Evolutionary conservation across 495 filamentous ascomycete genomes (phyloP).

Genomic region (Penicillium riverlandense): DNA sequence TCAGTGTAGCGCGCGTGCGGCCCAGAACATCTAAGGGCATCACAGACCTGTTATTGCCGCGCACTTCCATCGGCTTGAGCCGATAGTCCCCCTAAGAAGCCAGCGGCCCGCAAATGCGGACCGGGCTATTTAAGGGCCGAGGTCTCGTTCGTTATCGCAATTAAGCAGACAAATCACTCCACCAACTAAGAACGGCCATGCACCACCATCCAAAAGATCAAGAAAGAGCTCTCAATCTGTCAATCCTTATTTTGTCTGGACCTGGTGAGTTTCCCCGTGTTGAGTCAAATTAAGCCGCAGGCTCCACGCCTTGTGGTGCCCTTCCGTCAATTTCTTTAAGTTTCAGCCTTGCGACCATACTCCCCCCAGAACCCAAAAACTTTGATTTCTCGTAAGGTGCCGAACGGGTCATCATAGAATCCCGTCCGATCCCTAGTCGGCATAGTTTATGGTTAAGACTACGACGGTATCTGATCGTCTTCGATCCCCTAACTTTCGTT

Average conservation of each 20-base stretch:
- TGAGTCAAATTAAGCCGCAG: conserved; percentile 62
- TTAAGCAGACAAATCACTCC: no score
- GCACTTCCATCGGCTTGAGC: no score
- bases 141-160: no score
- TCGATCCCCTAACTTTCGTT: conserved; percentile 68
- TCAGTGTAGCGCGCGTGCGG: neutral
- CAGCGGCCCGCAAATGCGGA: no score
- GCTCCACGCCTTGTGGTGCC: conserved; percentile 50
- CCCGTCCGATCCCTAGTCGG: conserved; percentile 61
- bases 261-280: conserved; percentile 58
- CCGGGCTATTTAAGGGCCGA: no score
- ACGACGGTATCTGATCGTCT: conserved; percentile 66
- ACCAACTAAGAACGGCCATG: no score
- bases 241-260: conserved; percentile 58
- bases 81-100: no score
- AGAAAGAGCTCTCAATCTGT: conserved; percentile 9
- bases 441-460: conserved; percentile 69
- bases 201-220: no score
- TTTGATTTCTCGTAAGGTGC: conserved; percentile 67
- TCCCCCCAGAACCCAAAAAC: conserved; percentile 63
- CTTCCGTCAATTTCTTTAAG: conserved; percentile 62
- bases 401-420: conserved; percentile 59
- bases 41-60: no score
- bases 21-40: no score
- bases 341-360: conserved; percentile 65